phyloP scores from a whole-genome alignment of 768 basidiomycete genomes.

The Suillus paluster region DNA sequence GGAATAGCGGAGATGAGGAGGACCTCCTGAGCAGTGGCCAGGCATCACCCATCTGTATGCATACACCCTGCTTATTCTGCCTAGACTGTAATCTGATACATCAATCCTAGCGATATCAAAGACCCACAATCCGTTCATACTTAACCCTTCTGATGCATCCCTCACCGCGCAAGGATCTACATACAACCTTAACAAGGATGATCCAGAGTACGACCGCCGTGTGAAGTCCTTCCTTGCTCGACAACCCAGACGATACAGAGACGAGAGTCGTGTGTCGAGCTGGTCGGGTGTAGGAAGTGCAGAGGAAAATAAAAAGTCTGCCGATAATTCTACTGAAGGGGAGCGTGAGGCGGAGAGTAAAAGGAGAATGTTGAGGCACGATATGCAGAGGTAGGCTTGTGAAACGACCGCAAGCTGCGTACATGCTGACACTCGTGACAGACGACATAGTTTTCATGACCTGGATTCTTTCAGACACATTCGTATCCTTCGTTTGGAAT shows the following conservation, averaged over 20 bases:
- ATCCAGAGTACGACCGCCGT: constrained; percentile 38
- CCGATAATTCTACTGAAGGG: constrained; percentile 13
- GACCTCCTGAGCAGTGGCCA: constrained; percentile 81
- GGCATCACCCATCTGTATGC: constrained; percentile 69
- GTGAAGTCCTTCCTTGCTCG: constrained; percentile 27
- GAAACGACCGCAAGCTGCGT: constrained; percentile 4
- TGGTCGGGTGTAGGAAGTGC: constrained; percentile 46
- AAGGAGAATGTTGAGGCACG: constrained; percentile 7
- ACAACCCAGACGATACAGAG: constrained; percentile 8
- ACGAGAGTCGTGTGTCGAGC: constrained; percentile 49
- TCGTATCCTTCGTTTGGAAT: constrained; percentile 56
- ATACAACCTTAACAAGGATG: constrained; percentile 2
- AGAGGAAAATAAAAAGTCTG: constrained; percentile 17
- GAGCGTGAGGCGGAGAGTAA: constrained; percentile 14
- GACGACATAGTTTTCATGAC: constrained; percentile 73
- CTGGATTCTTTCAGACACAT: constrained; percentile 51
- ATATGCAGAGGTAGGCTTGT: constrained; percentile 6
- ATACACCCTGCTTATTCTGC: not conserved
- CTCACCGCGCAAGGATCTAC: constrained; percentile 2
- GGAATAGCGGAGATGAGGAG: constrained; percentile 54
- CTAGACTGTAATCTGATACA: constrained; percentile 11
- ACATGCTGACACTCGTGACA: constrained; percentile 18
- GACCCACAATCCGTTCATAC: constrained; percentile 23
- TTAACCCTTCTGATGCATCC: constrained; percentile 33
- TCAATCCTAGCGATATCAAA: constrained; percentile 26